Evolutionary conservation across 202 grass and related monocot species (phyloP).

Genomic region (Panicum hallii): DNA sequence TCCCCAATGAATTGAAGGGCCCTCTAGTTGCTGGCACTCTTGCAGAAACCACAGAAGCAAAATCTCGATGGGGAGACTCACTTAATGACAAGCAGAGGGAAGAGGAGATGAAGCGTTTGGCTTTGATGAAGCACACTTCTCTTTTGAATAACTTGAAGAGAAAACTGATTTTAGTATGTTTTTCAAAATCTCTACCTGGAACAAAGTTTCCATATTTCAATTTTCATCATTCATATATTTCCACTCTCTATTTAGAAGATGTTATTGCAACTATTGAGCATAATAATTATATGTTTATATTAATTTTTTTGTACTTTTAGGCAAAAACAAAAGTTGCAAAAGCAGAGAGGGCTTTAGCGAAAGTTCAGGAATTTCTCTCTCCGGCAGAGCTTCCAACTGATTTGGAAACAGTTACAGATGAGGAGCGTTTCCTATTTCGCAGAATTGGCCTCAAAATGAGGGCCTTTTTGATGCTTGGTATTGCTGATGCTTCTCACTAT

Average conservation of each 20-base stretch:
- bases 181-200: constrained; percentile 37
- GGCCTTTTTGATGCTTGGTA: constrained; percentile 83
- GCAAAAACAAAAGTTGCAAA: constrained; percentile 83
- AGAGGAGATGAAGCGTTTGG: constrained; percentile 69
- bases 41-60: constrained; percentile 81
- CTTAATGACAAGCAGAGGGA: constrained; percentile 63
- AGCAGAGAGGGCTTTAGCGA: constrained; percentile 80
- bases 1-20: constrained; percentile 49
- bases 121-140: constrained; percentile 72
- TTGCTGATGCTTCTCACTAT: constrained; percentile 8
- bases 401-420: constrained; percentile 92
- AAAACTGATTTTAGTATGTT: constrained; percentile 82
- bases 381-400: constrained; percentile 86
- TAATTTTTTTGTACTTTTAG: constrained; percentile 48
- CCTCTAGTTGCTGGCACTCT: constrained; percentile 85
- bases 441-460: constrained; percentile 93
- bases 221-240: constrained; percentile 21
- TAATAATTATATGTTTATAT: background rate
- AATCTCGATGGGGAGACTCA: constrained; percentile 67
- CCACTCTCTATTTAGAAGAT: constrained; percentile 16
- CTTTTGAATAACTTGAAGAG: constrained; percentile 74
- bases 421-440: constrained; percentile 81
- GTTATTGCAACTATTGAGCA: background rate
- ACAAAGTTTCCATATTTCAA: constrained; percentile 10
- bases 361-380: constrained; percentile 78